A percentile compares a stretch with the other conserved stretches of the same genome.
These are phyloP conservation scores for Rhodotorula sp. DNA, from an alignment of 1,284 basidiomycete genomes.

Conservation along the genomic window DNA sequence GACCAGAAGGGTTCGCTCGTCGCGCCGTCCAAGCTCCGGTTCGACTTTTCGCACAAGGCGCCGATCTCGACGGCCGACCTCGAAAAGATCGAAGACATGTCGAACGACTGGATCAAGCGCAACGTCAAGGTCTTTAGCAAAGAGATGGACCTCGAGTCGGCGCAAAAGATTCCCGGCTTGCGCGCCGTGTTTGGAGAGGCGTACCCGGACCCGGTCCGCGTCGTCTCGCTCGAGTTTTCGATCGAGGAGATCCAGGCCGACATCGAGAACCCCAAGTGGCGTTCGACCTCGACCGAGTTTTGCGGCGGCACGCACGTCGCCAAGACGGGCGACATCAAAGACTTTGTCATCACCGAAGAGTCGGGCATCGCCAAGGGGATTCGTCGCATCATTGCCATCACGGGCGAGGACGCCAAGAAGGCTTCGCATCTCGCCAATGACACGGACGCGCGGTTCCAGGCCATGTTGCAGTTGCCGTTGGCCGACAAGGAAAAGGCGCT, in stretches of 20 bases:
- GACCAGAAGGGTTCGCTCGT: slow-evolving; percentile 98
- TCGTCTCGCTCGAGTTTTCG: slow-evolving; percentile 84
- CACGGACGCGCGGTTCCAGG: slow-evolving; percentile 64
- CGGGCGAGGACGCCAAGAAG: slow-evolving; percentile 85
- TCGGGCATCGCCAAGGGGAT: slow-evolving; percentile 98
- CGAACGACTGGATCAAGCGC: slow-evolving; percentile 82
- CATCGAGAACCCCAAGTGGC: slow-evolving; percentile 85
- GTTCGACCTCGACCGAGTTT: slow-evolving; percentile 87
- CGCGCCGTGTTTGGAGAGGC: slow-evolving; percentile 97
- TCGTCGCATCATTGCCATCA: slow-evolving; percentile 88
- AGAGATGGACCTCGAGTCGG: slow-evolving; percentile 77
- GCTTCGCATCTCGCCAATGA: slow-evolving; percentile 70
- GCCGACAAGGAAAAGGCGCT: slow-evolving; percentile 81
- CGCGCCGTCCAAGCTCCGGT: slow-evolving; percentile 89
- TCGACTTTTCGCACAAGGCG: slow-evolving; percentile 97
- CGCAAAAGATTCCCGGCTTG: slow-evolving; percentile 84
- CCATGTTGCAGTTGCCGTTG: slow-evolving; percentile 64
- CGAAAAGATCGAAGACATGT: slow-evolving; percentile 76
- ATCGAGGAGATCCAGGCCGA: slow-evolving; percentile 82
- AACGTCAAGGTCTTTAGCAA: slow-evolving; percentile 86
- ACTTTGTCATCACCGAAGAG: slow-evolving; percentile 91
- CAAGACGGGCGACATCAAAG: slow-evolving; percentile 93
- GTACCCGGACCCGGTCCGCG: slow-evolving; percentile 95
- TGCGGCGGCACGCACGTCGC: slow-evolving; percentile 98
- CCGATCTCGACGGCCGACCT: slow-evolving; percentile 74